Conservation (phyloP, 2,329 filamentous ascomycete species). For the Magnaporthiopsis rhizophila region DNA sequence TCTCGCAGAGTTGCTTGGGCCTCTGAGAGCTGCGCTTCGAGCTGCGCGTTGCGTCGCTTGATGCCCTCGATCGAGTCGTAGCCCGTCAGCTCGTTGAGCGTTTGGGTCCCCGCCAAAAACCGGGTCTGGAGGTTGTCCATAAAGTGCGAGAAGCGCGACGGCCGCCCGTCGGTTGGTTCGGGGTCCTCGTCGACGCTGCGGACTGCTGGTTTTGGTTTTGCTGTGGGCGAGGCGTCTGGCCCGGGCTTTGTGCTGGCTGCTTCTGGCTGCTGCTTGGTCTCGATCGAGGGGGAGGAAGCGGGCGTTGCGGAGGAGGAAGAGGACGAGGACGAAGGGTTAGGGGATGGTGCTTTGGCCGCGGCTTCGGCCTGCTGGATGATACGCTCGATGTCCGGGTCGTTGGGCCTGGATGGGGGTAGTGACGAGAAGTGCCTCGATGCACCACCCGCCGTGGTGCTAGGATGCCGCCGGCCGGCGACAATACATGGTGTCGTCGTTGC, state of each 20-base stretch:
- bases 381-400: not conserved
- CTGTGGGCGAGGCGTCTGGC: not conserved
- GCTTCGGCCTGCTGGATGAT: not conserved
- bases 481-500: not conserved
- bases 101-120: constrained; percentile 75
- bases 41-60: constrained; percentile 66
- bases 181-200: not conserved
- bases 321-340: too few species aligned
- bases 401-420: not conserved
- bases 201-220: not conserved
- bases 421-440: not conserved
- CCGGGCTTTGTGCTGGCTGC: too few species aligned
- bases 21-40: constrained; percentile 49
- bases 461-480: too few species aligned
- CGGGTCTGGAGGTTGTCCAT: constrained; percentile 89
- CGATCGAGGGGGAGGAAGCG: too few species aligned
- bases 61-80: constrained; percentile 87
- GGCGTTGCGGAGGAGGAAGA: too few species aligned
- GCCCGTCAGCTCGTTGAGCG: constrained; percentile 88
- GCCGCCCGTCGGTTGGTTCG: not conserved
- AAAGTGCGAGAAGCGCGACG: constrained; percentile 49
- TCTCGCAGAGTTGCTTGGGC: constrained; percentile 60
- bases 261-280: not conserved
- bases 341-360: not conserved
- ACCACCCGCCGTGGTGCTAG: too few species aligned